phyloP scores from a whole-genome alignment of 2,329 filamentous ascomycete genomes.

The Stagonosporopsis vannaccii region DNA sequence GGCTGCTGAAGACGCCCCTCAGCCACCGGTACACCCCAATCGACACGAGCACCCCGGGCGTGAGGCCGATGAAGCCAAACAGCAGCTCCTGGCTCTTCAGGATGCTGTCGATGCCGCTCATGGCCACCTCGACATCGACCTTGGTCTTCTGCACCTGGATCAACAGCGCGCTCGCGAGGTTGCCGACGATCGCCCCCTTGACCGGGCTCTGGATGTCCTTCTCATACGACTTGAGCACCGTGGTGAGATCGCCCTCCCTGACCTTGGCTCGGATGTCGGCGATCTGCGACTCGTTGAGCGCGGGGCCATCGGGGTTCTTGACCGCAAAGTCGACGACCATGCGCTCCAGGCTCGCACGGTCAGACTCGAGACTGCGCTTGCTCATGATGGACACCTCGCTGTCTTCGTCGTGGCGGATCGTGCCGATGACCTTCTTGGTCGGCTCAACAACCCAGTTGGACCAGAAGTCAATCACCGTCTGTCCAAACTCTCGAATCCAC shows the following conservation, averaged over 20 bases:
- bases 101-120: constrained; percentile 92
- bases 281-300: constrained; percentile 73
- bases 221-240: constrained; percentile 90
- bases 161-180: constrained; percentile 85
- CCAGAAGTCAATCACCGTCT: constrained; percentile 88
- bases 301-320: constrained; percentile 74
- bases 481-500: constrained; percentile 81
- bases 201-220: constrained; percentile 84
- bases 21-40: constrained; percentile 78
- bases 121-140: constrained; percentile 94
- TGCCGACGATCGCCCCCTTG: constrained; percentile 80
- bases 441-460: constrained; percentile 95
- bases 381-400: constrained; percentile 98
- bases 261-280: constrained; percentile 79
- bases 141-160: constrained; percentile 99
- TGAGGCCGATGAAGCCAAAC: constrained; percentile 94
- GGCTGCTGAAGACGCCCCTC: constrained; percentile 70
- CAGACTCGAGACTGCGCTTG: constrained; percentile 86
- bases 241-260: constrained; percentile 89
- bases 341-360: constrained; percentile 88
- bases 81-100: constrained; percentile 96
- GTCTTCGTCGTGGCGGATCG: constrained; percentile 89
- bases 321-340: constrained; percentile 98
- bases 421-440: constrained; percentile 80
- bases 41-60: constrained; percentile 88